Percentiles rank a stretch among this genome's conserved stretches.
Evolutionary conservation across 306 rosid genomes (phyloP).

Genomic region (Argentina anserina): DNA sequence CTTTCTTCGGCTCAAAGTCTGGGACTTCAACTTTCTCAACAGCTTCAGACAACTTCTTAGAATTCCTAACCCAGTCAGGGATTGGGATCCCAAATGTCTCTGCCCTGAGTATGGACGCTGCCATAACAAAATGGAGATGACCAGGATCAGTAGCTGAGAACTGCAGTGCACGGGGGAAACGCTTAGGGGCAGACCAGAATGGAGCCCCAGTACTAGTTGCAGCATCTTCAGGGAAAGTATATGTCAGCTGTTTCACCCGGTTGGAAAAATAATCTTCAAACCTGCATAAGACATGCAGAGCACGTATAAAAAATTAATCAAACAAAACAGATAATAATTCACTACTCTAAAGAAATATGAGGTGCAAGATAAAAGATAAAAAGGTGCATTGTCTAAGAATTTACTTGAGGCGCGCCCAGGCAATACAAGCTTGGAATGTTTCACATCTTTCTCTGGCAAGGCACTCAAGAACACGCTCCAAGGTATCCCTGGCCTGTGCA

Average conservation of each 20-base stretch:
- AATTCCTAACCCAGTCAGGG: constrained; percentile 82
- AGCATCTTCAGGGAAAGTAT: constrained; percentile 96
- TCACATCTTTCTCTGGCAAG: constrained; percentile 82
- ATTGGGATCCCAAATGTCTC: constrained; percentile 86
- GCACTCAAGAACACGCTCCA: constrained; percentile 92
- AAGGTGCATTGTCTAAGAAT: constrained; percentile 1
- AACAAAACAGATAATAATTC: not conserved
- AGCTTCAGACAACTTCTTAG: constrained; percentile 65
- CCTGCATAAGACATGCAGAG: constrained; percentile 45
- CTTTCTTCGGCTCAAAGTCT: constrained; percentile 79
- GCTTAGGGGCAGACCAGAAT: constrained; percentile 98
- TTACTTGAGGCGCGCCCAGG: constrained; percentile 93
- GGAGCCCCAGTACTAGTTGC: constrained; percentile 88
- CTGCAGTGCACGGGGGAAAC: constrained; percentile 83
- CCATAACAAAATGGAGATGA: constrained; percentile 74
- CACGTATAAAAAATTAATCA: constrained; percentile 3
- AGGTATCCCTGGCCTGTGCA: constrained; percentile 94
- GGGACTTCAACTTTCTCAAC: constrained; percentile 71
- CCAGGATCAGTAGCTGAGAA: constrained; percentile 69
- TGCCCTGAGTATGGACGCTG: constrained; percentile 76
- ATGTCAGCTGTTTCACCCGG: constrained; percentile 85
- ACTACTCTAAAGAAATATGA: not conserved
- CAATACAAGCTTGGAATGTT: constrained; percentile 73
- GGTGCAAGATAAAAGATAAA: not conserved
- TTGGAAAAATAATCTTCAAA: constrained; percentile 88